Evolutionary conservation across 2,329 filamentous ascomycete species (phyloP).

Genomic region (Alternaria rosae): DNA sequence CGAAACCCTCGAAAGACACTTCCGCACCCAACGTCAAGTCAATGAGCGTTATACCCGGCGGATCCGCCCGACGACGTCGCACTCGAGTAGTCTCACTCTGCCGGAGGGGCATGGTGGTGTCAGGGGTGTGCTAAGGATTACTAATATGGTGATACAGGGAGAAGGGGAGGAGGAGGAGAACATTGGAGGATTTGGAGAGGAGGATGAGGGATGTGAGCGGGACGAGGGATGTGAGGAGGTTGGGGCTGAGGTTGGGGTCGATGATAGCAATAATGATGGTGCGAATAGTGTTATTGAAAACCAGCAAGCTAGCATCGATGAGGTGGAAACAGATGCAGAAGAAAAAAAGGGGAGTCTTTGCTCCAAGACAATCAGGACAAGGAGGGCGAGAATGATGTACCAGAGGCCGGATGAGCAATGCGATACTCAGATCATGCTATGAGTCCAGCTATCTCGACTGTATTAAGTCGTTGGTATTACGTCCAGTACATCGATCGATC

Average conservation of each 20-base stretch:
- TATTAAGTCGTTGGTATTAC: neutral
- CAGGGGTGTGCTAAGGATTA: neutral
- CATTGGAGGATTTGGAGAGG: no score
- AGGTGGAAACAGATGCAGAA: no score
- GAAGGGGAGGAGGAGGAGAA: neutral
- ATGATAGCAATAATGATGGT: neutral
- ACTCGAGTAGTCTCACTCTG: conserved; percentile 2
- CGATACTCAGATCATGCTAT: no score
- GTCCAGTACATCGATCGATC: no score
- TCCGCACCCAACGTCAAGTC: neutral
- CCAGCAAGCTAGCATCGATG: no score
- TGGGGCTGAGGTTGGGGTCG: neutral
- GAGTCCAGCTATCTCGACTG: no score
- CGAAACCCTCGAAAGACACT: neutral
- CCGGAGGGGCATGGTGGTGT: neutral
- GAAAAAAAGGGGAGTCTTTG: no score
- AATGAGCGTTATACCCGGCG: neutral
- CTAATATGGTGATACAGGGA: neutral
- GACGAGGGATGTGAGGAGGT: neutral
- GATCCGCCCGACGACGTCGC: neutral
- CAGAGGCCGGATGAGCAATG: neutral
- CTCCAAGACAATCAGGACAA: no score
- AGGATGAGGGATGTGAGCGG: no score
- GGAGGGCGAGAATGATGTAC: no score
- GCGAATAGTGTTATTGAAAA: no score